A percentile compares a stretch with the other conserved stretches of the same genome.
Evolutionary conservation across 495 filamentous ascomycete genomes (phyloP).

Genomic region (Annulohypoxylon moriforme): DNA sequence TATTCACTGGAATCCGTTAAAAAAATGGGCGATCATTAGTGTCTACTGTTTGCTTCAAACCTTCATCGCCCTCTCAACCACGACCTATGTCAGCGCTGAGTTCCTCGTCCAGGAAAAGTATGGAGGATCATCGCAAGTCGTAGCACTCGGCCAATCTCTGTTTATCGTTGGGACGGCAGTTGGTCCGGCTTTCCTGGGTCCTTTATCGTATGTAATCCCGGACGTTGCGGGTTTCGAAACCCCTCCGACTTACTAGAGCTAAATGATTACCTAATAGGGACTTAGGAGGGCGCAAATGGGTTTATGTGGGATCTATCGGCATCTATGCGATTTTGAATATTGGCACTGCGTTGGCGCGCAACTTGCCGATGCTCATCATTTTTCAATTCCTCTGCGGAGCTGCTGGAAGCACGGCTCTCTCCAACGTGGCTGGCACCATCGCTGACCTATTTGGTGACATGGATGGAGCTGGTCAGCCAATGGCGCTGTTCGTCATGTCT

Average conservation of each 20-base stretch:
- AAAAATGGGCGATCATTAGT: slow-evolving; percentile 48
- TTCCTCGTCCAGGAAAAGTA: slow-evolving; percentile 46
- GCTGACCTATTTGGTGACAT: slow-evolving; percentile 52
- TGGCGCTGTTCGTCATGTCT: slow-evolving; percentile 53
- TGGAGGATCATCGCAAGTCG: slow-evolving; percentile 48
- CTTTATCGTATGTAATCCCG: slow-evolving; percentile 40
- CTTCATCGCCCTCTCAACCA: slow-evolving; percentile 49
- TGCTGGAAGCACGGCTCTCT: slow-evolving; percentile 52
- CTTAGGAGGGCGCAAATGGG: slow-evolving; percentile 55
- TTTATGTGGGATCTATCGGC: slow-evolving; percentile 50
- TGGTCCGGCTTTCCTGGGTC: slow-evolving; percentile 46
- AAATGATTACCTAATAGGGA: slow-evolving; percentile 40
- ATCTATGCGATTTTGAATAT: slow-evolving; percentile 52
- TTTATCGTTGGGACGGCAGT: slow-evolving; percentile 48
- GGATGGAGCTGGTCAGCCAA: slow-evolving; percentile 52
- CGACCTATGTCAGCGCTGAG: slow-evolving; percentile 53
- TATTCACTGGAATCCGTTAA: slow-evolving; percentile 50
- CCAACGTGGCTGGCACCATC: slow-evolving; percentile 55
- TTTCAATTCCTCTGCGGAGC: slow-evolving; percentile 53
- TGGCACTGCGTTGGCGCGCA: slow-evolving; percentile 49
- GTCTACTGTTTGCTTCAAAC: slow-evolving; percentile 51
- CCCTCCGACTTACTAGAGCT: slow-evolving; percentile 8
- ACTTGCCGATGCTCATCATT: slow-evolving; percentile 54
- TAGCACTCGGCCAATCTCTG: slow-evolving; percentile 45
- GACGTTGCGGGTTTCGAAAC: background rate